phyloP scores from a whole-genome alignment of 257 asterid genomes.

The Paulownia fortunei region DNA sequence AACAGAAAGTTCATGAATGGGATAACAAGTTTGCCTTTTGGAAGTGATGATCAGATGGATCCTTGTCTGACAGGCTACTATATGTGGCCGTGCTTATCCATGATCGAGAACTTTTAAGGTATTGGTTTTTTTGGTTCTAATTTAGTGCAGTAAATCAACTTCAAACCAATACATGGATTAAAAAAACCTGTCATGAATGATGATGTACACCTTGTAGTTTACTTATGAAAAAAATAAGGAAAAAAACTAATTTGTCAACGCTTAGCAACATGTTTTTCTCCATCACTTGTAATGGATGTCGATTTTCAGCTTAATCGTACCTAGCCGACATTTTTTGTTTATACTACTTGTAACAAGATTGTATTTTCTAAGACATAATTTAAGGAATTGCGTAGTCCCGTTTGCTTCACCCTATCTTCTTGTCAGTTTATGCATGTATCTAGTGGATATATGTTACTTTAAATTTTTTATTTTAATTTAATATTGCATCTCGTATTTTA shows the following conservation, averaged over 20 bases:
- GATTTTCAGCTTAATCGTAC: not conserved
- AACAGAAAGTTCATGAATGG: constrained; percentile 15
- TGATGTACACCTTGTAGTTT: constrained; percentile 31
- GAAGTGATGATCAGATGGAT: constrained; percentile 44
- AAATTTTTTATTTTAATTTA: no score
- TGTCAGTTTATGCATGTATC: no score
- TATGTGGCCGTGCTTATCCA: not conserved
- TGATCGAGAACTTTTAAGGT: not conserved
- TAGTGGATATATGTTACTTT: no score
- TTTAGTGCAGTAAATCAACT: not conserved
- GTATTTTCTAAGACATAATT: not conserved
- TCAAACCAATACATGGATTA: not conserved
- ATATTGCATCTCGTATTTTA: no score
- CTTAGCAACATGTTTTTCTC: not conserved
- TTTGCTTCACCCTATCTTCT: not conserved
- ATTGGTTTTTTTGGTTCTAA: not conserved
- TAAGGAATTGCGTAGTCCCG: not conserved
- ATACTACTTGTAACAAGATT: not conserved
- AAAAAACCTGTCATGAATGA: not conserved
- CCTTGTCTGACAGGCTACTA: constrained; percentile 19
- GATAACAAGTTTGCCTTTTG: constrained; percentile 45
- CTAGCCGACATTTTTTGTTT: constrained; percentile 13
- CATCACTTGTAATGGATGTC: not conserved
- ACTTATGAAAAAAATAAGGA: constrained; percentile 24
- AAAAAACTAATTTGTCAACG: constrained; percentile 24